These are phyloP conservation scores for Nissolia schottii DNA, from an alignment of 306 rosid species.

Conservation along the genomic window DNA sequence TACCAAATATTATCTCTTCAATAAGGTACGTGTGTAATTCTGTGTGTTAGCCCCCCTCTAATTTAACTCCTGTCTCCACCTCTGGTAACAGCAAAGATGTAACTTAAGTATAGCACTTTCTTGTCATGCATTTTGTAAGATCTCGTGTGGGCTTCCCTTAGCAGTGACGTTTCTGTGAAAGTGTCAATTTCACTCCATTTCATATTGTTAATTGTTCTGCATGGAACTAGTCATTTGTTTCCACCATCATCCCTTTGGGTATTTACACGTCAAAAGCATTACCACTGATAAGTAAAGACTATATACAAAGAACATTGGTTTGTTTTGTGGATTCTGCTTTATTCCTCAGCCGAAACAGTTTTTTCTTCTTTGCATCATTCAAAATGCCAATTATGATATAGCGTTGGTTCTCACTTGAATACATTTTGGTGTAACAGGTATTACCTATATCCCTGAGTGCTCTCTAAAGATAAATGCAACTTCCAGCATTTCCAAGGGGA, in stretches of 20 bases:
- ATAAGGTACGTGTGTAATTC: too few species aligned
- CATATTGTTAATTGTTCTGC: neutral
- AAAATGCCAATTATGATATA: slow-evolving; percentile 5
- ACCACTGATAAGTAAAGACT: neutral
- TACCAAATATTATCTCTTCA: too few species aligned
- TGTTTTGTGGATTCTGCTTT: neutral
- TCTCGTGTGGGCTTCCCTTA: neutral
- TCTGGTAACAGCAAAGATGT: slow-evolving; percentile 5
- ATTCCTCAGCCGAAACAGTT: neutral
- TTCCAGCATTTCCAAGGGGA: slow-evolving; percentile 63
- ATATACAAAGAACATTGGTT: neutral
- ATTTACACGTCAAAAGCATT: neutral
- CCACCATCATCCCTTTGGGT: neutral
- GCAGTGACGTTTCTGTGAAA: neutral
- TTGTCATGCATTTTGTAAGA: slow-evolving; percentile 1
- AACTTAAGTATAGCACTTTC: neutral
- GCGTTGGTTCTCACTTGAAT: slow-evolving; percentile 9
- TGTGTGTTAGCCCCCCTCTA: too few species aligned
- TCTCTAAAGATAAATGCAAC: slow-evolving; percentile 72
- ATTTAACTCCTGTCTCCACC: too few species aligned
- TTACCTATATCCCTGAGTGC: slow-evolving; percentile 68
- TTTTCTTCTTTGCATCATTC: slow-evolving; percentile 18
- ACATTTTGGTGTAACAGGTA: slow-evolving; percentile 53
- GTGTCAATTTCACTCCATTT: neutral
- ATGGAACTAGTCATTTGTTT: neutral